phyloP scores from a whole-genome alignment of 2,329 filamentous ascomycete species.

The Lachnellula occidentalis region DNA sequence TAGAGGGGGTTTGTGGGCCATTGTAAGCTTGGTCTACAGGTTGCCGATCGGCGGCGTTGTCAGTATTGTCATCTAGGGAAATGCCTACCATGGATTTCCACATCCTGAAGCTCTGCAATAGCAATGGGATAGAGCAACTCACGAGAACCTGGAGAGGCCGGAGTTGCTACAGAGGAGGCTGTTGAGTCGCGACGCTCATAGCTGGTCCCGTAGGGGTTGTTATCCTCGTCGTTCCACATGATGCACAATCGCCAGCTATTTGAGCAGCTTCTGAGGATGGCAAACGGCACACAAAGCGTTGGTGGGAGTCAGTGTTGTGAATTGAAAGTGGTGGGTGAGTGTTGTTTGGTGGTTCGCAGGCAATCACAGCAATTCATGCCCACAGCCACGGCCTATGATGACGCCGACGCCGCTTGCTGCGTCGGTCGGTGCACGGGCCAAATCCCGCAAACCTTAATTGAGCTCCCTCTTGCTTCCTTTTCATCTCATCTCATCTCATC shows the following conservation, averaged over 20 bases:
- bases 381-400: too few species aligned
- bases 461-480: too few species aligned
- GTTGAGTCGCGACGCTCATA: constrained; percentile 84
- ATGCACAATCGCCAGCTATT: constrained; percentile 46
- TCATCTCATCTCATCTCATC: too few species aligned
- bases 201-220: constrained; percentile 89
- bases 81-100: constrained; percentile 33
- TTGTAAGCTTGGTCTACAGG: constrained; percentile 49
- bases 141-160: constrained; percentile 54
- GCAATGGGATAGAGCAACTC: constrained; percentile 34
- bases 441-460: too few species aligned
- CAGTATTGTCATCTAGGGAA: constrained; percentile 31
- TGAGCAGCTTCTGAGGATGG: constrained; percentile 15
- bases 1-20: constrained; percentile 43
- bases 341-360: not conserved
- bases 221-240: constrained; percentile 99
- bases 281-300: constrained; percentile 5
- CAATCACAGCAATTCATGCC: not conserved
- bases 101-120: constrained; percentile 23
- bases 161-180: constrained; percentile 55
- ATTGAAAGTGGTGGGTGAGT: not conserved
- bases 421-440: too few species aligned
- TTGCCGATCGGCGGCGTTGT: constrained; percentile 42
- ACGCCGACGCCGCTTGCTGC: too few species aligned
- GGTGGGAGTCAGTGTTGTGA: constrained; percentile 5